Percentiles rank a stretch among this genome's conserved stretches.
phyloP scores from a whole-genome alignment of 345 rosid genomes.

The Linum lewisii region DNA sequence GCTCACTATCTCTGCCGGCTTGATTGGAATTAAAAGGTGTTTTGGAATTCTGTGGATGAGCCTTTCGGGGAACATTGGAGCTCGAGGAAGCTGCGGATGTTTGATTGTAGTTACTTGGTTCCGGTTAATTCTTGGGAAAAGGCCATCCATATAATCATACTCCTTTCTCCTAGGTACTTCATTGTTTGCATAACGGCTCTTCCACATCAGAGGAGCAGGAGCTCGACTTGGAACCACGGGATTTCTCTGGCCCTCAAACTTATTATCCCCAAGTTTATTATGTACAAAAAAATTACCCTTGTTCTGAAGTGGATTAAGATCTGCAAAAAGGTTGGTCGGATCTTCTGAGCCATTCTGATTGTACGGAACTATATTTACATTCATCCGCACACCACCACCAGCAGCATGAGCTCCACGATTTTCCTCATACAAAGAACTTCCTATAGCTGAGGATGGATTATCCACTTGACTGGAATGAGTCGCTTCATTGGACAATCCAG shows the following conservation, averaged over 20 bases:
- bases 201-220: conserved; percentile 77
- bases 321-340: conserved; percentile 70
- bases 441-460: conserved; percentile 39
- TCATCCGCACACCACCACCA: conserved; percentile 56
- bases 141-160: conserved; percentile 52
- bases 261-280: conserved; percentile 44
- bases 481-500: conserved; percentile 34
- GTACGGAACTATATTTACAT: conserved; percentile 64
- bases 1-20: conserved; percentile 30
- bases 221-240: conserved; percentile 50
- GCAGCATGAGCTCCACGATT: conserved; percentile 39
- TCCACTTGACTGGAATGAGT: conserved; percentile 39
- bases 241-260: conserved; percentile 43
- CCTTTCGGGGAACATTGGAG: conserved; percentile 32
- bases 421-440: conserved; percentile 47
- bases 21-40: conserved; percentile 29
- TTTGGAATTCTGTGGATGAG: conserved; percentile 32
- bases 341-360: conserved; percentile 61
- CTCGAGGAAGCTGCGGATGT: conserved; percentile 45
- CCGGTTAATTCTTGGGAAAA: conserved; percentile 63
- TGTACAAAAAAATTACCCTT: conserved; percentile 58
- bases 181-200: conserved; percentile 65
- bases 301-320: conserved; percentile 85
- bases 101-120: conserved; percentile 47
- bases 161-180: conserved; percentile 78